Percentiles rank a stretch among this genome's conserved stretches.
These are phyloP conservation scores for Saitoella complicata DNA, from an alignment of 805 yeast genomes.

Conservation along the genomic window DNA sequence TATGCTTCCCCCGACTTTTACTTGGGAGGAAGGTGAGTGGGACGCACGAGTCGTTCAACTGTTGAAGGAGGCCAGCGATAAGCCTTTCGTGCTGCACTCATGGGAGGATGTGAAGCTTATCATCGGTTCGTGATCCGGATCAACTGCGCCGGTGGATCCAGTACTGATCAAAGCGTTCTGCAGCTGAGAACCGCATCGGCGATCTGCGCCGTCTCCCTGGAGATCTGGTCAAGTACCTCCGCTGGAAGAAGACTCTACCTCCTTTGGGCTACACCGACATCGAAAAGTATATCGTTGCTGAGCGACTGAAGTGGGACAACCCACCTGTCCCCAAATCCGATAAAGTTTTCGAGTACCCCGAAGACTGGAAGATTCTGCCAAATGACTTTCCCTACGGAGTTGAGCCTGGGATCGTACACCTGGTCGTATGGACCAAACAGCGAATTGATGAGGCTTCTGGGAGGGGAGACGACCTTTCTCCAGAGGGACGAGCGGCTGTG, in stretches of 20 bases:
- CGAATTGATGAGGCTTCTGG: slow-evolving; percentile 18
- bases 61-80: slow-evolving; percentile 6
- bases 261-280: slow-evolving; percentile 14
- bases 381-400: slow-evolving; percentile 45
- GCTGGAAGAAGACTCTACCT: slow-evolving; percentile 14
- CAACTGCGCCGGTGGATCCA: slow-evolving; percentile 4
- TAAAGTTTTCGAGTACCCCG: slow-evolving; percentile 11
- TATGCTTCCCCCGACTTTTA: no score
- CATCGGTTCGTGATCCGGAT: slow-evolving; percentile 8
- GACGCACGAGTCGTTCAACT: no score
- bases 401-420: slow-evolving; percentile 30
- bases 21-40: no score
- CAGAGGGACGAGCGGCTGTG: slow-evolving; percentile 23
- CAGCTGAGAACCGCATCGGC: slow-evolving; percentile 11
- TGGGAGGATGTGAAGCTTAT: slow-evolving; percentile 16
- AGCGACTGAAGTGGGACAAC: slow-evolving; percentile 17
- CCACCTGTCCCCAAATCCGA: slow-evolving; percentile 3
- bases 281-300: slow-evolving; percentile 13
- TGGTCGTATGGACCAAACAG: slow-evolving; percentile 41
- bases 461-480: slow-evolving; percentile 17
- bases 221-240: slow-evolving; percentile 14
- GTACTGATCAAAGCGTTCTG: slow-evolving; percentile 6
- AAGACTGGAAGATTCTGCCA: slow-evolving; percentile 26
- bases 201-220: slow-evolving; percentile 16
- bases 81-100: slow-evolving; percentile 13